Evolutionary conservation across 768 basidiomycete genomes (phyloP).

Genomic region (Floccularia luteovirens): DNA sequence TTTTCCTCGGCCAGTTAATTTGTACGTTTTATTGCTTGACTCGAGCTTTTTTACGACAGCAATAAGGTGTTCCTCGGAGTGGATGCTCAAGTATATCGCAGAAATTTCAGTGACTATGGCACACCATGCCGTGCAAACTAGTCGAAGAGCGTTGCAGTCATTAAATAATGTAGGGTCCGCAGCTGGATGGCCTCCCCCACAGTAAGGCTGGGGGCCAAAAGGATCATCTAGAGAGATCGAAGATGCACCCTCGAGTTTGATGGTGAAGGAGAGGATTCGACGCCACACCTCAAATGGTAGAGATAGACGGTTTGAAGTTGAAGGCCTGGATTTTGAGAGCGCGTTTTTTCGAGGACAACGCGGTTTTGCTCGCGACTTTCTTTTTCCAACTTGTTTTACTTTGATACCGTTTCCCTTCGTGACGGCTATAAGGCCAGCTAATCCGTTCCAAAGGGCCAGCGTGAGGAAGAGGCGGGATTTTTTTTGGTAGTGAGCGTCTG

Average conservation of each 20-base stretch:
- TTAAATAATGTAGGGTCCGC: slow-evolving; percentile 19
- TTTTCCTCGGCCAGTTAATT: slow-evolving; percentile 12
- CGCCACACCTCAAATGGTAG: slow-evolving; percentile 23
- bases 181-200: slow-evolving; percentile 19
- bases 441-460: too few relatives aligned
- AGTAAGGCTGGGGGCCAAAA: slow-evolving; percentile 21
- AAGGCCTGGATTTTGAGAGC: too few relatives aligned
- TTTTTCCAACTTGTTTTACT: too few relatives aligned
- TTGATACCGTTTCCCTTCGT: too few relatives aligned
- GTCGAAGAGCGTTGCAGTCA: slow-evolving; percentile 21
- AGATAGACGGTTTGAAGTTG: background rate
- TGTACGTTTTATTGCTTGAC: slow-evolving; percentile 13
- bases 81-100: slow-evolving; percentile 31
- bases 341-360: too few relatives aligned
- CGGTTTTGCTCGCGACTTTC: too few relatives aligned
- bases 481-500: too few relatives aligned
- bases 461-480: too few relatives aligned
- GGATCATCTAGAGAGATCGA: slow-evolving; percentile 28
- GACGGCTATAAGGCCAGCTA: too few relatives aligned
- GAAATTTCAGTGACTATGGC: slow-evolving; percentile 26
- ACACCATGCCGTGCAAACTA: slow-evolving; percentile 31
- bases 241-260: slow-evolving; percentile 23
- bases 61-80: slow-evolving; percentile 23
- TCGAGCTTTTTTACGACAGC: slow-evolving; percentile 26
- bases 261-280: slow-evolving; percentile 24